Percentiles rank a stretch among this genome's conserved stretches.
These are phyloP conservation scores for Aureobasidium sp. DNA, from an alignment of 2,329 filamentous ascomycete species.

Conservation along the genomic window DNA sequence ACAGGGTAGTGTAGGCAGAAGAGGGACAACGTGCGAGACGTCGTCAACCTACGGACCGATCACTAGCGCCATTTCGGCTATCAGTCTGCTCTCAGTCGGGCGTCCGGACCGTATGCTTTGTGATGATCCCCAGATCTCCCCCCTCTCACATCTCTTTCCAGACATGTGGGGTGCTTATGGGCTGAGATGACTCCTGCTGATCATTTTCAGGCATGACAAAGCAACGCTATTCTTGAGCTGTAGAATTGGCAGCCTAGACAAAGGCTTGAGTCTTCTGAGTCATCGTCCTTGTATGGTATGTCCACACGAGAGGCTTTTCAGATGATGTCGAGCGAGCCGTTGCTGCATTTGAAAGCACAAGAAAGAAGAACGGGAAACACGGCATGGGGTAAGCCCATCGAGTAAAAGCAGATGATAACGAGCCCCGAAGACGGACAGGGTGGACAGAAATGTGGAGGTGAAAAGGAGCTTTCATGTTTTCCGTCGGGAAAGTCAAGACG, in stretches of 20 bases:
- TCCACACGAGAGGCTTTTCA: background rate
- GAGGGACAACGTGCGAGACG: background rate
- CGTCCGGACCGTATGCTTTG: slow-evolving; percentile 2
- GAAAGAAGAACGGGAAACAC: background rate
- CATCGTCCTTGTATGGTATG: slow-evolving; percentile 1
- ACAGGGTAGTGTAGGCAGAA: background rate
- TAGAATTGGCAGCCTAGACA: background rate
- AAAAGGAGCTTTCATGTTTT: background rate
- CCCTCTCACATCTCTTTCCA: background rate
- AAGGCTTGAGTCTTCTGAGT: background rate
- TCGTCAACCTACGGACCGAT: slow-evolving; percentile 9
- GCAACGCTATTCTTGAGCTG: background rate
- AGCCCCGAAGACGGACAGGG: background rate
- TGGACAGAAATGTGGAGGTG: background rate
- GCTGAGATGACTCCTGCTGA: background rate
- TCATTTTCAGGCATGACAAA: background rate
- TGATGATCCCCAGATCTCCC: slow-evolving; percentile 5
- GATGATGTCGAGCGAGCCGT: background rate
- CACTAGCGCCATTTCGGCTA: slow-evolving; percentile 9
- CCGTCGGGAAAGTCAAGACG: background rate
- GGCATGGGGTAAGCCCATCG: slow-evolving; percentile 10
- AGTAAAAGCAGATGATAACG: slow-evolving; percentile 4
- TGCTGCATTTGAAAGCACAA: background rate
- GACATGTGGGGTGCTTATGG: background rate
- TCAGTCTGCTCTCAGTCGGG: background rate